Conservation (phyloP, 1,284 basidiomycete genomes). For the Sporisorium reilianum region DNA sequence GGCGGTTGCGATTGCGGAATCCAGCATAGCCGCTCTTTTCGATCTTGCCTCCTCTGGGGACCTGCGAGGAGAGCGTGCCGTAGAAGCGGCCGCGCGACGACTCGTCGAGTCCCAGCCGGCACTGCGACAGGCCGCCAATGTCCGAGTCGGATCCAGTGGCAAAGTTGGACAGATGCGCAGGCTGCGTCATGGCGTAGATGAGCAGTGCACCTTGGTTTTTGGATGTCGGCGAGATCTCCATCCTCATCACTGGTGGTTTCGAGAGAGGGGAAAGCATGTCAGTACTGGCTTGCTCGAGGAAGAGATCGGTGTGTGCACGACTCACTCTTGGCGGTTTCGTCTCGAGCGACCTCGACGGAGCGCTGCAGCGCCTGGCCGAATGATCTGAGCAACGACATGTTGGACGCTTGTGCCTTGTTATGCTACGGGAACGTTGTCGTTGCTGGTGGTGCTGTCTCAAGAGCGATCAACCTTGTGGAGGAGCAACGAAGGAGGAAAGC, state of each 20-base stretch:
- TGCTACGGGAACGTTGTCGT: not conserved
- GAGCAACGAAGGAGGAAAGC: not conserved
- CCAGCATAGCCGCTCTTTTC: slow-evolving; percentile 76
- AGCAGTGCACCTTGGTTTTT: slow-evolving; percentile 47
- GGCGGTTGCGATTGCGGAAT: slow-evolving; percentile 78
- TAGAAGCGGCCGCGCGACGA: slow-evolving; percentile 64
- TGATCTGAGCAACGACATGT: slow-evolving; percentile 53
- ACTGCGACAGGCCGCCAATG: slow-evolving; percentile 84
- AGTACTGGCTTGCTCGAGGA: slow-evolving; percentile 1
- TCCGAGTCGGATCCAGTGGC: slow-evolving; percentile 84
- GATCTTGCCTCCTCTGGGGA: slow-evolving; percentile 65
- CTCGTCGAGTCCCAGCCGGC: slow-evolving; percentile 55
- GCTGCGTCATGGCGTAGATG: slow-evolving; percentile 53
- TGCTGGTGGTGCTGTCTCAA: not conserved
- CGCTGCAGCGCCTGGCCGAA: slow-evolving; percentile 60
- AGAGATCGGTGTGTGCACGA: not conserved
- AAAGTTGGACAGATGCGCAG: slow-evolving; percentile 69
- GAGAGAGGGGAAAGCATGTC: not conserved
- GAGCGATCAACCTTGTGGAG: slow-evolving; percentile 19
- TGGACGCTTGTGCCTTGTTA: not conserved
- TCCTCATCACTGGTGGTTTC: slow-evolving; percentile 54
- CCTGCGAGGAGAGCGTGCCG: slow-evolving; percentile 67
- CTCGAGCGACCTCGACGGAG: slow-evolving; percentile 55
- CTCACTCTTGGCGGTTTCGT: slow-evolving; percentile 59
- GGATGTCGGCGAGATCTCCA: slow-evolving; percentile 60